Evolutionary conservation across 106 monocot species (phyloP).

Genomic region (Allium fistulosum): DNA sequence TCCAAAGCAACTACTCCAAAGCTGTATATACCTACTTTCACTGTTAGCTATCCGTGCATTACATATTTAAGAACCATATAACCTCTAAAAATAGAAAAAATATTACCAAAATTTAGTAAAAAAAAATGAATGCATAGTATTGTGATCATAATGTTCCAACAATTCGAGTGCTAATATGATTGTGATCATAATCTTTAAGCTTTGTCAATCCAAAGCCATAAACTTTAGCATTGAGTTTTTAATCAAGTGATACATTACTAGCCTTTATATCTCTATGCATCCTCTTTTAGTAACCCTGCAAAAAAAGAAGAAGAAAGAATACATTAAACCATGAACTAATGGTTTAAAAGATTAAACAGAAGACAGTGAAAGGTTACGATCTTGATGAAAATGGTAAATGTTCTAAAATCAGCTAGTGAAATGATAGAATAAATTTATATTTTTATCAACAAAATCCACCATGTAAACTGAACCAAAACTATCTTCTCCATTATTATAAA

Average conservation of each 20-base stretch:
- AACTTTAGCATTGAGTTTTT: conserved; percentile 34
- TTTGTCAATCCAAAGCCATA: conserved; percentile 41
- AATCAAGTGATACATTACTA: conserved; percentile 28
- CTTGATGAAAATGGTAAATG: too few relatives aligned
- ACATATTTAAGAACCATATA: conserved; percentile 64
- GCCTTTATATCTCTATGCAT: conserved; percentile 41
- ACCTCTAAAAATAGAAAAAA: conserved; percentile 9
- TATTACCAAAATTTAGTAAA: too few relatives aligned
- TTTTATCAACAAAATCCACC: conserved; percentile 16
- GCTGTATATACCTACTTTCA: conserved; percentile 66
- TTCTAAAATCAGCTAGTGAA: too few relatives aligned
- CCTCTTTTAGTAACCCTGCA: too few relatives aligned
- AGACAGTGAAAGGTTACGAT: too few relatives aligned
- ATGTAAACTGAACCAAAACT: conserved; percentile 71
- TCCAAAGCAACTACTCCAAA: conserved; percentile 66
- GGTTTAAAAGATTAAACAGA: too few relatives aligned
- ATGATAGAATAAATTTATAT: too few relatives aligned
- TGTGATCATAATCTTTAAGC: conserved; percentile 29
- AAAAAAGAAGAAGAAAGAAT: too few relatives aligned
- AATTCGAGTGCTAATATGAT: conserved; percentile 32
- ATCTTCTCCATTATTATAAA: too few relatives aligned
- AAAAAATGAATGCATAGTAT: too few relatives aligned
- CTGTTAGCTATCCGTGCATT: conserved; percentile 50
- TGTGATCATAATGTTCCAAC: conserved; percentile 32
- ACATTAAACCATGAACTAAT: neutral